Percentiles rank a stretch among this genome's conserved stretches.
phyloP scores from a whole-genome alignment of 805 yeast species.

The Starmerella etchellsii region DNA sequence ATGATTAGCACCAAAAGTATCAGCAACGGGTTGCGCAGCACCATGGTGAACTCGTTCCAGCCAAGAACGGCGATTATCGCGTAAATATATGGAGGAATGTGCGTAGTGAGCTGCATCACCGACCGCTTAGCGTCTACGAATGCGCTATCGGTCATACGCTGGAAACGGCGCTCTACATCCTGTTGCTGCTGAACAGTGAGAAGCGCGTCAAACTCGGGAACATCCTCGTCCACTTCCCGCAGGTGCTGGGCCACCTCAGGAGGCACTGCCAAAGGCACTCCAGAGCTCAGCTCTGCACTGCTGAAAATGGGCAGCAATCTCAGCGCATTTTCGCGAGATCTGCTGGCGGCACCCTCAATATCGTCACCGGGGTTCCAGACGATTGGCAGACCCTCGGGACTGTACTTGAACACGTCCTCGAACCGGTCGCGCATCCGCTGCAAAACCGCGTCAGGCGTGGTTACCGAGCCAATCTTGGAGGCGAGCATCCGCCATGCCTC shows the following conservation, averaged over 20 bases:
- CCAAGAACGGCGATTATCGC: conserved; percentile 63
- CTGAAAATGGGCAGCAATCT: conserved; percentile 47
- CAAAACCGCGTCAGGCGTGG: conserved; percentile 54
- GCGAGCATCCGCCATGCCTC: conserved; percentile 56
- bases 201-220: conserved; percentile 34
- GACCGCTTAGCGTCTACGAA: conserved; percentile 84
- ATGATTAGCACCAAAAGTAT: conserved; percentile 43
- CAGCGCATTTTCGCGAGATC: conserved; percentile 48
- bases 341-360: conserved; percentile 50
- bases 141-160: conserved; percentile 63
- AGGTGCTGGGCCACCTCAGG: conserved; percentile 44
- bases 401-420: conserved; percentile 74
- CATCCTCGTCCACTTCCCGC: conserved; percentile 29
- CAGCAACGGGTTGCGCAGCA: conserved; percentile 74
- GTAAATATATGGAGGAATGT: conserved; percentile 76
- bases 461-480: conserved; percentile 43
- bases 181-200: conserved; percentile 46
- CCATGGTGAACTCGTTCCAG: conserved; percentile 90
- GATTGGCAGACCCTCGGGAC: conserved; percentile 66
- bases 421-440: conserved; percentile 62
- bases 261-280: conserved; percentile 29
- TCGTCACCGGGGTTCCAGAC: conserved; percentile 66
- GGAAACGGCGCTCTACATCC: conserved; percentile 45
- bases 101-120: conserved; percentile 58
- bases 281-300: conserved; percentile 35